Evolutionary conservation across 257 asterid genomes (phyloP), one percentile per base, ranked within the genome.

Genomic region (Salvia splendens): DNA sequence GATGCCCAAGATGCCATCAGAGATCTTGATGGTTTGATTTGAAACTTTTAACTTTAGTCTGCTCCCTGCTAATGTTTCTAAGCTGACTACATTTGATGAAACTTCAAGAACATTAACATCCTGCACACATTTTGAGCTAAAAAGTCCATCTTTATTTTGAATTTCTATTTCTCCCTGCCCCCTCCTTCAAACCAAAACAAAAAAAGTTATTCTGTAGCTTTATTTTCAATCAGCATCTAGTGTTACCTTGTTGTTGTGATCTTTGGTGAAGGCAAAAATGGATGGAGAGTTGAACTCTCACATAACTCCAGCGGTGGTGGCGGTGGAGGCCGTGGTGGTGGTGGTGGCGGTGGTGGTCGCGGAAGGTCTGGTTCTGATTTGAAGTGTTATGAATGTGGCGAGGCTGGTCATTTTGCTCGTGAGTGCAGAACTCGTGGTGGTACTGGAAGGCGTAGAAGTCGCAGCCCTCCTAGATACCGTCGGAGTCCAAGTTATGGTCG

Each of bases 281-380:
- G 98, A 17, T 91, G 98, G 98, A 89, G 98, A 75, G 98, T 91
- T 60, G 98, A 91, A 81, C 93, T 87, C 32, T 89, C 98, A 53
- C 98, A 91, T 79, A 88, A 87, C 80, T 88, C 96, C 30, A 80
- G 95, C 70, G 96, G 83, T 59, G 61, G 74, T 6, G 61, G 73
- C 8, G 67, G 73, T 3, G 73, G 73, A 0, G 91, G 95, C 2
- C 79, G 92, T 9, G 81, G 87, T 2, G 83, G 92, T 9, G 81
- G 87, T 2, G 83, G 89, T 1, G 79, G 95, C 8, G 85, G 86
- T 0, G 84, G 89, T 8, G 80, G 87, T 2, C 80, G 88, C 30
- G 91, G 95, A 28, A 88, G 87, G 20, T 79, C 91, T 55, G 91
- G 97, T 61, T 91, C 98, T 52, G 98, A 89, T 77, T 78, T 84